A percentile compares a stretch with the other conserved stretches of the same genome.
Conservation (phyloP, 768 basidiomycete genomes). For the Collybiopsis confluens region DNA sequence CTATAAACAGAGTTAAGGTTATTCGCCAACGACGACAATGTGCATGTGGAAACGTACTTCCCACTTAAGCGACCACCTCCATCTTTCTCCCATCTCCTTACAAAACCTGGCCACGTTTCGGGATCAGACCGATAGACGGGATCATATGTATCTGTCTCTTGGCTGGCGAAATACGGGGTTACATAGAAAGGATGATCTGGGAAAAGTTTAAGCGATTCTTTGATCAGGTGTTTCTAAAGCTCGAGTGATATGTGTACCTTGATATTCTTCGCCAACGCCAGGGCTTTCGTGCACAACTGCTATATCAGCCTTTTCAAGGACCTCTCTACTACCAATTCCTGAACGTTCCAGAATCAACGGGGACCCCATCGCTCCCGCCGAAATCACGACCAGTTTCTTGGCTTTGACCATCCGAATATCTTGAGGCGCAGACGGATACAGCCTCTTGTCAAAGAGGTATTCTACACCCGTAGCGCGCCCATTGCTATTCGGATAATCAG, state of each 20-base stretch:
- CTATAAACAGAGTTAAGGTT: too few species aligned
- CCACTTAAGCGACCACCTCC: too few species aligned
- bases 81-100: too few species aligned
- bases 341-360: constrained; percentile 35
- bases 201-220: background rate
- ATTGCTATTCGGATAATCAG: constrained; percentile 13
- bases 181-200: constrained; percentile 26
- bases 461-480: constrained; percentile 48
- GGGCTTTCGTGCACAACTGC: constrained; percentile 39
- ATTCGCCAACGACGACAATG: too few species aligned
- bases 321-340: constrained; percentile 41
- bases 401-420: constrained; percentile 26
- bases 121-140: too few species aligned
- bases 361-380: constrained; percentile 53
- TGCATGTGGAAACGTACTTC: too few species aligned
- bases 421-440: background rate
- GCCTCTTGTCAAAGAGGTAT: constrained; percentile 32
- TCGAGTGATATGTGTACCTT: constrained; percentile 16
- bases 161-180: too few species aligned
- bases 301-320: constrained; percentile 35
- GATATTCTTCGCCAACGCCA: constrained; percentile 48
- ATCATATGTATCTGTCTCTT: too few species aligned
- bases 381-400: constrained; percentile 45
- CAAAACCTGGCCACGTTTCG: too few species aligned
- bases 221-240: background rate